phyloP scores from a whole-genome alignment of 257 asterid species.

The Oldenlandia corymbosa region DNA sequence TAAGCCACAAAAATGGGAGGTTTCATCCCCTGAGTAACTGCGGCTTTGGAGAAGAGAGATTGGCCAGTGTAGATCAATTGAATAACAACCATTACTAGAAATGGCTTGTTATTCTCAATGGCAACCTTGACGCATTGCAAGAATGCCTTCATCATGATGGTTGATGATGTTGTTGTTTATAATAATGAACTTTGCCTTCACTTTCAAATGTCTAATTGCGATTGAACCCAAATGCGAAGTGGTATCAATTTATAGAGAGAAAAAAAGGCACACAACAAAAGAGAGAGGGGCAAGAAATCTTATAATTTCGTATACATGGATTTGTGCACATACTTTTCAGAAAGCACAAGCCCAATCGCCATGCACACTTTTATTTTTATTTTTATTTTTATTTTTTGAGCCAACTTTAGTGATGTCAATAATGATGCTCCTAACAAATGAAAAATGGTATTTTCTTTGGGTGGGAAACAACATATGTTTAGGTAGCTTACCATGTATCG shows the following conservation, averaged over 20 bases:
- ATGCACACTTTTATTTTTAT: constrained; percentile 3
- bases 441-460: no score
- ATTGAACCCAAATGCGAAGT: not conserved
- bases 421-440: not conserved
- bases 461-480: no score
- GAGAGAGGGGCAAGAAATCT: not conserved
- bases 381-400: no score
- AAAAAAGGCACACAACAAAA: no score
- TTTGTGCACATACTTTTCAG: not conserved
- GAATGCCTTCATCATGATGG: constrained; percentile 2
- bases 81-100: constrained; percentile 36
- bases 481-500: no score
- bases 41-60: constrained; percentile 50
- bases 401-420: not conserved
- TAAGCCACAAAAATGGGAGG: constrained; percentile 51
- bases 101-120: constrained; percentile 27
- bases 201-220: not conserved
- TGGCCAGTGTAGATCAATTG: constrained; percentile 48
- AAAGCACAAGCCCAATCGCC: not conserved
- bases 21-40: constrained; percentile 53
- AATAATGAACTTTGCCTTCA: no score
- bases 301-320: not conserved
- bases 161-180: no score
- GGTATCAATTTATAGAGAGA: constrained; percentile 10
- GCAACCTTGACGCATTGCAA: constrained; percentile 2